A percentile compares a stretch with the other conserved stretches of the same genome.
phyloP scores from a whole-genome alignment of 2,329 filamentous ascomycete species.

The Aspergillus clavatus region DNA sequence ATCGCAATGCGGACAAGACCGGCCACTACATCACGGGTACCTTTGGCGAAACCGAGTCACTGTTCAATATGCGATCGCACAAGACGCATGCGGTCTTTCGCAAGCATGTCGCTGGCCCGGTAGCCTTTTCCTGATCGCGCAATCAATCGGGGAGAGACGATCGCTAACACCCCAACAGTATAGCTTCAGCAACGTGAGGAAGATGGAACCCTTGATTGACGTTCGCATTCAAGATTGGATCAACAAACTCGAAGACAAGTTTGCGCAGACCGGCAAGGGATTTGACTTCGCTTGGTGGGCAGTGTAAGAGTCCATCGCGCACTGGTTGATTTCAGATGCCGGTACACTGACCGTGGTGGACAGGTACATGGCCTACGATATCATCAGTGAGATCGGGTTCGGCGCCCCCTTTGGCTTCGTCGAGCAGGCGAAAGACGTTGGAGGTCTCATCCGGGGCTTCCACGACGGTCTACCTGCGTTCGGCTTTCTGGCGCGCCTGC shows the following conservation, averaged over 20 bases:
- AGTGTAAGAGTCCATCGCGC: conserved; percentile 29
- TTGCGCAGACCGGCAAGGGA: conserved; percentile 40
- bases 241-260: conserved; percentile 43
- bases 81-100: conserved; percentile 49
- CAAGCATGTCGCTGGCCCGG: conserved; percentile 51
- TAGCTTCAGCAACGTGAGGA: conserved; percentile 53
- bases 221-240: conserved; percentile 49
- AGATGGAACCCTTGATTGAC: conserved; percentile 56
- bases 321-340: not conserved
- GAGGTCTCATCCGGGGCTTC: conserved; percentile 51
- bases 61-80: conserved; percentile 56
- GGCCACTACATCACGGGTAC: conserved; percentile 56
- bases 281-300: conserved; percentile 56
- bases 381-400: conserved; percentile 54
- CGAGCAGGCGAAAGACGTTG: conserved; percentile 48
- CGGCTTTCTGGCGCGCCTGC: conserved; percentile 49
- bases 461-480: conserved; percentile 51
- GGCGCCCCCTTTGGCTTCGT: conserved; percentile 55
- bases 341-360: not conserved
- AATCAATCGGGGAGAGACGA: not conserved
- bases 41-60: conserved; percentile 51
- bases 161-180: conserved; percentile 33
- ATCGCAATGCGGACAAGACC: conserved; percentile 53
- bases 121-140: conserved; percentile 14
- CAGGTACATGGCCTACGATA: conserved; percentile 53